Evolutionary conservation across 495 filamentous ascomycete species (phyloP), one percentile per base, ranked within the genome.

Genomic region (Neurospora intermedia): DNA sequence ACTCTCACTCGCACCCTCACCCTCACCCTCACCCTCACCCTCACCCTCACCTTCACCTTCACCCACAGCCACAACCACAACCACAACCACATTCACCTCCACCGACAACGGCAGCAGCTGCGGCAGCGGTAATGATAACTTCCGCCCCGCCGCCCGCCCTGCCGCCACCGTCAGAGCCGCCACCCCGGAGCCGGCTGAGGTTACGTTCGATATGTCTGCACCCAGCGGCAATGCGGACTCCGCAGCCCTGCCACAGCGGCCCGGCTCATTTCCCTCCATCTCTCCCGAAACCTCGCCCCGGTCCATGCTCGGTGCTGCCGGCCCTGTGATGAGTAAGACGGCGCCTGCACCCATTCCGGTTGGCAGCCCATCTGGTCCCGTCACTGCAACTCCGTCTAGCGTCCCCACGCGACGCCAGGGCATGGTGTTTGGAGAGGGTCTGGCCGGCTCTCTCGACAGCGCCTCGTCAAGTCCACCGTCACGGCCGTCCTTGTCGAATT

Each of bases 391-490:
- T 41, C 35, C 69, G 16, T 72, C 71, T 20, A 72, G 71, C 72
- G 15, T 80, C 71, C 75, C 78, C 7, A 72, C 70, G 42, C 75
- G 85, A 71, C 80, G 86, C 41, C 86, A 86, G 75, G 86, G 85
- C 35, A 73, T 86, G 9, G 86, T 87, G 35, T 88, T 89, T 76
- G 79, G 85, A 71, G 86, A 89, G 71, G 72, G 82, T 38, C 84
- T 82, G 74, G 74, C 78, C 71, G 80, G 79, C 6, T 82, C 83
- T 11, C 75, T 80, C n/a, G 84, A 85, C 41, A 80, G 78, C 75
- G 71, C 76, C 54, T 80, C 83, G 69, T 75, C 83, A 35, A 83
- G 78, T 59, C 81, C 79, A 11, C 80, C 81, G 35, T 75, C 77
- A 23, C 82, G 80, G 20, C 77, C 74, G 43, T 73, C 78, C n/a